Conservation (phyloP, 2,329 filamentous ascomycete species). For the Claviceps humidiphila region DNA sequence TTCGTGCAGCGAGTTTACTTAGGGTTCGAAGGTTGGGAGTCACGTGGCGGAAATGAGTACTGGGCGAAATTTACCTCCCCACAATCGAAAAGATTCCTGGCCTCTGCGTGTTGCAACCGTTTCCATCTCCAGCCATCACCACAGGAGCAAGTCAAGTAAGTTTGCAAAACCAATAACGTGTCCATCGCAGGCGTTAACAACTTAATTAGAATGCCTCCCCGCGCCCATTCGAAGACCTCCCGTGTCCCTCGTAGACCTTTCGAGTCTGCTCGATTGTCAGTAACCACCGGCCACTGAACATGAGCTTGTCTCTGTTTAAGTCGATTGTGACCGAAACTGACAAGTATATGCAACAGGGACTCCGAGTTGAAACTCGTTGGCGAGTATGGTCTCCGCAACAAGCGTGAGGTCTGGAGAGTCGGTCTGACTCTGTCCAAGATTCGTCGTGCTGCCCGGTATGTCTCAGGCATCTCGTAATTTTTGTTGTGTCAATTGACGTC, state of each 20-base stretch:
- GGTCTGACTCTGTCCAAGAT: slow-evolving; percentile 99
- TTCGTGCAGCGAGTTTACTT: slow-evolving; percentile 10
- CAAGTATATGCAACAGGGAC: slow-evolving; percentile 57
- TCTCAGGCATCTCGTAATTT: not conserved
- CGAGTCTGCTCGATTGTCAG: slow-evolving; percentile 99
- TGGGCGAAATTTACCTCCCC: slow-evolving; percentile 18
- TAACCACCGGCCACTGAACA: slow-evolving; percentile 87
- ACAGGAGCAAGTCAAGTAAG: slow-evolving; percentile 28
- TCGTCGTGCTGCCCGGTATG: slow-evolving; percentile 98
- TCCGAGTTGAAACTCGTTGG: slow-evolving; percentile 99
- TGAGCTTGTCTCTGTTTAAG: slow-evolving; percentile 95
- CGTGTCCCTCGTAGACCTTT: slow-evolving; percentile 97
- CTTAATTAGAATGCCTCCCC: slow-evolving; percentile 25
- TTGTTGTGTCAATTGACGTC: slow-evolving; percentile 4
- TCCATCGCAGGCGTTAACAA: slow-evolving; percentile 12
- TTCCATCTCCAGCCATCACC: slow-evolving; percentile 22
- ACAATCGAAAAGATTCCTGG: slow-evolving; percentile 20
- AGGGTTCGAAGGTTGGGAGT: slow-evolving; percentile 15
- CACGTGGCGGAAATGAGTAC: slow-evolving; percentile 16
- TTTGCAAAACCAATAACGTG: slow-evolving; percentile 5
- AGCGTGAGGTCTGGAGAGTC: slow-evolving; percentile 99
- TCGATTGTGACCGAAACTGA: slow-evolving; percentile 73
- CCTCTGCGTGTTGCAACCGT: slow-evolving; percentile 15
- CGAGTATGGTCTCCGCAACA: slow-evolving; percentile 99
- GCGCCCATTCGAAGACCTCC: slow-evolving; percentile 96